Evolutionary conservation across 2,329 filamentous ascomycete species (phyloP), one percentile per base, ranked within the genome.

Genomic region (Fusarium ambrosium): DNA sequence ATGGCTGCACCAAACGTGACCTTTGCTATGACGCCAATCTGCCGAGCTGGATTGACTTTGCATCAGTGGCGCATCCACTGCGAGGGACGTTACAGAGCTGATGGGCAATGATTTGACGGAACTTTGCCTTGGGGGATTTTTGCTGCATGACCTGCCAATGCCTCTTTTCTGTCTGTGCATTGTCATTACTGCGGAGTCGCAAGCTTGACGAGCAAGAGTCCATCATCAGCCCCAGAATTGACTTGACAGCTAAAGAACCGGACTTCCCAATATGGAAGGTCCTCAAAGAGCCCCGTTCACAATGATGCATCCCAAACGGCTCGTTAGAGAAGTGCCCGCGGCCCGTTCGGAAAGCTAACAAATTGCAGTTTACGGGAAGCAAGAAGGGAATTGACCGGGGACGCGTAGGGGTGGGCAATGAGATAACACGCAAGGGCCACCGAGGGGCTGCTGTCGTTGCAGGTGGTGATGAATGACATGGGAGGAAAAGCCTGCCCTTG

Each of bases 251-350:
- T 22, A 62, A n/a, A 53, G 16, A 27, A 22, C 29, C 10, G 34
- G n/a, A 11, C 27, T 58, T 29, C 62, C 37, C 27, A 43, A 64
- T 36, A 20, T 20, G 62, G 62, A 56, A 64, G 62, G 62, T 64
- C 45, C 34, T 56, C 22, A 41, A 34, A 24, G 7, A 27, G 45
- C 32, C 61, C 61, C 45, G 18, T 55, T 32, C 18, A 55, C 18
- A 34, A 64, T 39, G n/a, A 63, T 32, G 32, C 32, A 32, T 32
- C 48, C 48, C n/a, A n/a, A 20, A 37, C 24, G 62, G 62, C 48
- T 24, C 37, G 62, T 58, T 45, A 64, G 36, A 43, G 34, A 45
- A 43, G 29, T 64, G 51, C 51, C 48, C 51, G 48, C 62, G 62
- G 62, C 22, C 62, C 62, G 36, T 29, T 58, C 48, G 36, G 51